These are phyloP conservation scores for Daldinia eschscholtzii DNA, from an alignment of 2,329 filamentous ascomycete genomes.

Conservation along the genomic window DNA sequence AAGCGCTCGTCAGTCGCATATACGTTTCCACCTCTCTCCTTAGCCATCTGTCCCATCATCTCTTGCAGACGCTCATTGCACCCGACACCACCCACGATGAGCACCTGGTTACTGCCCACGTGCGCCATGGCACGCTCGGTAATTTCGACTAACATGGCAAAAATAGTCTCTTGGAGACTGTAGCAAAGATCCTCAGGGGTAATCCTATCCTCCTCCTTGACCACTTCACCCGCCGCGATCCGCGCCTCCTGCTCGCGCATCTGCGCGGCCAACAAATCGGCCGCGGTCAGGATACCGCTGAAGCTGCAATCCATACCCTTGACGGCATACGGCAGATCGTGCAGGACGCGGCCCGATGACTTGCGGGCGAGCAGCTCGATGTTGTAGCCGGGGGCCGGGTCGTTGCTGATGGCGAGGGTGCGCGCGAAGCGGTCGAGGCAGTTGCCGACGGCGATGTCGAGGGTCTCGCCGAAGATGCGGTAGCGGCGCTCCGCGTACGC, in stretches of 20 bases:
- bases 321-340: slow-evolving; percentile 94
- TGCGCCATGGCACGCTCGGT: slow-evolving; percentile 99
- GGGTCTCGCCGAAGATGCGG: slow-evolving; percentile 96
- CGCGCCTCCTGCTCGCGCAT: slow-evolving; percentile 61
- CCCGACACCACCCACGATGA: slow-evolving; percentile 95
- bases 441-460: slow-evolving; percentile 98
- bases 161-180: slow-evolving; percentile 94
- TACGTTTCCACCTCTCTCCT: slow-evolving; percentile 87
- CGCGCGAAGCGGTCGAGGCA: slow-evolving; percentile 96
- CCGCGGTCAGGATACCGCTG: slow-evolving; percentile 86
- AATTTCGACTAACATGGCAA: slow-evolving; percentile 97
- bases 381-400: slow-evolving; percentile 97
- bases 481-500: slow-evolving; percentile 95
- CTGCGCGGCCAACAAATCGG: slow-evolving; percentile 82
- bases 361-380: slow-evolving; percentile 92
- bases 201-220: slow-evolving; percentile 63
- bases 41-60: slow-evolving; percentile 98
- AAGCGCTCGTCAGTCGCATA: slow-evolving; percentile 97
- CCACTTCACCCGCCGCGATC: slow-evolving; percentile 43
- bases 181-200: slow-evolving; percentile 92
- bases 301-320: slow-evolving; percentile 99
- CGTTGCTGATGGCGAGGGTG: slow-evolving; percentile 91
- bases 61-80: slow-evolving; percentile 94
- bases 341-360: slow-evolving; percentile 73
- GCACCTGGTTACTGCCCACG: slow-evolving; percentile 88